Evolutionary conservation across 2,329 filamentous ascomycete genomes (phyloP).

Genomic region (Aspergillus pseudoglaucus): DNA sequence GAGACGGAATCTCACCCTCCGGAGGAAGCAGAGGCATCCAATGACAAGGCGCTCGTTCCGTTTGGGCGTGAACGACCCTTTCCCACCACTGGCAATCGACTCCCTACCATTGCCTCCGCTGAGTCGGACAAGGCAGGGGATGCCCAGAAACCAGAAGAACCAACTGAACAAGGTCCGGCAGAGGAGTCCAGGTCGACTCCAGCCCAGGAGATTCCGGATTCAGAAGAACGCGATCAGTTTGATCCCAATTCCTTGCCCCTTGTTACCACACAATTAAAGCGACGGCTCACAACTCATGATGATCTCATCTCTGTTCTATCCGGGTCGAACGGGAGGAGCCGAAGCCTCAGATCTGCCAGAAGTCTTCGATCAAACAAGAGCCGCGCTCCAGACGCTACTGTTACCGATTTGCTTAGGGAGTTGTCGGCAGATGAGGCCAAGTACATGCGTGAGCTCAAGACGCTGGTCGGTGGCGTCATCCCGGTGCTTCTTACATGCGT

Average conservation of each 20-base stretch:
- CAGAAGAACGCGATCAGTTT: conserved; percentile 43
- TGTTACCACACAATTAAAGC: conserved; percentile 52
- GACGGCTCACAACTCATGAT: conserved; percentile 80
- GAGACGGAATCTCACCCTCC: conserved; percentile 24
- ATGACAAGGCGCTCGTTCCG: conserved; percentile 32
- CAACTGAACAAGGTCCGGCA: conserved; percentile 16
- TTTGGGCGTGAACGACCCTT: conserved; percentile 40
- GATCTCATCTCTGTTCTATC: conserved; percentile 92
- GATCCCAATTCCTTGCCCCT: conserved; percentile 38
- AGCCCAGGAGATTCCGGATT: conserved; percentile 17
- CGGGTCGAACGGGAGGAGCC: conserved; percentile 52
- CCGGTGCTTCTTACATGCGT: conserved; percentile 84
- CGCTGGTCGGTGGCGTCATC: conserved; percentile 88
- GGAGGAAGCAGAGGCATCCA: conserved; percentile 32
- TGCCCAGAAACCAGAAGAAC: conserved; percentile 9
- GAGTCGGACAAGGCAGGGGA: conserved; percentile 43
- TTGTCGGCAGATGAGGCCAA: conserved; percentile 77
- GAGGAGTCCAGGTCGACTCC: conserved; percentile 14
- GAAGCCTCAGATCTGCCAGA: conserved; percentile 67
- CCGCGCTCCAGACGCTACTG: conserved; percentile 59
- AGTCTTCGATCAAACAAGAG: conserved; percentile 71
- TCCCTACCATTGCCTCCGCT: conserved; percentile 55
- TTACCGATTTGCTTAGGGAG: conserved; percentile 71
- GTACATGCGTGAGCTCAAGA: conserved; percentile 86
- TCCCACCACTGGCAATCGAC: conserved; percentile 47